Evolutionary conservation across 2,329 filamentous ascomycete species (phyloP).

Genomic region (Sphaerulina vaccinii): DNA sequence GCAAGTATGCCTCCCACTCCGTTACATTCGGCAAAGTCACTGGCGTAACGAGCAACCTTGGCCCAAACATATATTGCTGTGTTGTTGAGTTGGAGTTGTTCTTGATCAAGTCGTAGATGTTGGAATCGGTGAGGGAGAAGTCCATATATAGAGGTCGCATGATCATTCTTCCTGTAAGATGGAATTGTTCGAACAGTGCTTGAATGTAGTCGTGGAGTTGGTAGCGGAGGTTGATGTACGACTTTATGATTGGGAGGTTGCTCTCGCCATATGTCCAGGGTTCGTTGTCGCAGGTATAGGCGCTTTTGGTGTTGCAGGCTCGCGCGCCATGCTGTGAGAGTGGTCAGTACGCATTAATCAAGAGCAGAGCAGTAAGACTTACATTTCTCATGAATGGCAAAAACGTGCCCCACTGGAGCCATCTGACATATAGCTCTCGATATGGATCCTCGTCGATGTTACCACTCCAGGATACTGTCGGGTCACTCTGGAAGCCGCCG

Average conservation of each 20-base stretch:
- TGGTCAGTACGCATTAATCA: no score
- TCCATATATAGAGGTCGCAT: constrained; percentile 44
- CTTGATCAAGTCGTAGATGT: constrained; percentile 26
- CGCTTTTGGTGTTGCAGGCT: constrained; percentile 32
- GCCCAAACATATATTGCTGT: neutral
- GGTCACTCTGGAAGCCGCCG: constrained; percentile 36
- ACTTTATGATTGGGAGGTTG: constrained; percentile 33
- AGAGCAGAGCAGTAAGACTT: neutral
- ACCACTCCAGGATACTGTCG: constrained; percentile 37
- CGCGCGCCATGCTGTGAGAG: constrained; percentile 28
- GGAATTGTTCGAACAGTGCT: constrained; percentile 38
- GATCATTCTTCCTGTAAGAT: constrained; percentile 37
- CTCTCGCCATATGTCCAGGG: constrained; percentile 34
- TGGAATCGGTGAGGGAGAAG: constrained; percentile 36
- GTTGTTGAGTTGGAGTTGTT: neutral
- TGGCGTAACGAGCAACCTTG: neutral
- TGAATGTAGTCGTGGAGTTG: constrained; percentile 33
- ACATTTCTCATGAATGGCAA: constrained; percentile 36
- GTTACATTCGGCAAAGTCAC: neutral
- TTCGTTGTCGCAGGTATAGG: constrained; percentile 41
- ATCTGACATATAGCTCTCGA: constrained; percentile 35
- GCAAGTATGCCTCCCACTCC: neutral
- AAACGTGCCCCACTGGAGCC: constrained; percentile 37
- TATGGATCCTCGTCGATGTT: constrained; percentile 35
- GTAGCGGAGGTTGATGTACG: constrained; percentile 35